Base-by-base conservation (phyloP, 345 rosid genomes). In the Erodium maritimum region DNA sequence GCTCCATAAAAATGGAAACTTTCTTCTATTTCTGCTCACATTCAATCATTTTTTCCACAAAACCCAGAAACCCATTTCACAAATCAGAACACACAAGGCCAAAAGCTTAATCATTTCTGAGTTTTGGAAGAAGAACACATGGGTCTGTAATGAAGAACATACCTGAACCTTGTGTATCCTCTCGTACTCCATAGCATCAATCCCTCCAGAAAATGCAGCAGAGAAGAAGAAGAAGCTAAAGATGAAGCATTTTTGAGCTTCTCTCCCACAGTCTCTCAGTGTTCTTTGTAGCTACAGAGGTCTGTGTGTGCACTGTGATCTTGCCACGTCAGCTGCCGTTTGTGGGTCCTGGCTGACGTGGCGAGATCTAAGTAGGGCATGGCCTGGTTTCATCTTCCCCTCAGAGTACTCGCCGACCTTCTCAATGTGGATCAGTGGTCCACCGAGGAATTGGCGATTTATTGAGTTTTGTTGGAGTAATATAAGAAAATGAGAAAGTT, bases 91-190 rank as follows among this genome's bases (percentile, higher is more conserved):
- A 1, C 13, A 59, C 34, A 22, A 55, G 21, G 23, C 24, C 37
- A 1, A n/a, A 37, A 55, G 45, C 52, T 12, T n/a, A 57, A 11
- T 18, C 23, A n/a, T 54, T 9, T 29, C 9, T n/a, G 18, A 5
- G 20, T 3, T 17, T 50, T 50, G 17, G 1, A 5, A n/a, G n/a
- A n/a, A n/a, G n/a, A n/a, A n/a, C n/a, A n/a, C n/a, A n/a, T n/a
- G n/a, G n/a, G n/a, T n/a, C n/a, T 50, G 5, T 5, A 50, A 33
- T 1, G 10, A 25, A 25, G 7, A 3, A 25, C 33, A 23, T 65
- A 89, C 91, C 91, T 82, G 94, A 57, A 73, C 80, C 66, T 89
- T 87, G 76, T 87, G 85, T 74, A 89, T 89, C 76, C 99, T 80
- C 80, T 87, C 97, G 74, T 93, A 93, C 72, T 93, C 99, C 98